Base-by-base conservation (phyloP, 2,329 filamentous ascomycete genomes). In the Beauveria australis region DNA sequence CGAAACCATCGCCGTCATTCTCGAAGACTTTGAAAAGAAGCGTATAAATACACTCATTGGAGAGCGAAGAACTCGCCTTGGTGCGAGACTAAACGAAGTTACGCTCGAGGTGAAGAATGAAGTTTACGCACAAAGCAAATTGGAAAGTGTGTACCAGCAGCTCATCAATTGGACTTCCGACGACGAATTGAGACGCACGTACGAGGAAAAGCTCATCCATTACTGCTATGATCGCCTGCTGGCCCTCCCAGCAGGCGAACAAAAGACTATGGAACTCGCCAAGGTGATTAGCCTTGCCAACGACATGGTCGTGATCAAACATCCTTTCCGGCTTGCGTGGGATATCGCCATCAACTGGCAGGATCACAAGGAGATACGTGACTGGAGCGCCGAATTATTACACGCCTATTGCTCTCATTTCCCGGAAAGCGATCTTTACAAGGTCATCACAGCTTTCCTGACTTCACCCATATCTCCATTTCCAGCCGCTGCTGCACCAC, bases 221-320 rank as follows among this genome's bases (percentile, higher is more conserved):
- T 85, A 92, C 69, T 90, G 88, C 63, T 88, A 92, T 66, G 92
- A 97, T 61, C 82, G 85, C 5, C 80, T 99, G 1, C 73, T 88
- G 9, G 86, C 89, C 30, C 79, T 91, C 18, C 83, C 87, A 3
- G 63, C 79, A 1, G 85, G 87, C 3, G 72, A 76, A 3, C 77
- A 86, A 61, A 97, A 97, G 73, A 70, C 75, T 1, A 74, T 78
- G 19, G 92, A 95, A 72, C 83, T 89, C 28, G 78, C 85, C 41
- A 86, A 89, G 64, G 88, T 96, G 0, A 75, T 89, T 67, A 87
- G 89, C 62, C 78, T 94, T 57, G 92, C 93, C 0, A 85, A 87
- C 64, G 94, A 93, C 63, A 96, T 99, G 89, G 93, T 99, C 63
- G 89, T 96, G 62, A 94, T 99, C 71, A 92, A 93, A 67, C 92